Percentiles rank a stretch among this genome's conserved stretches.
Conservation (phyloP, 495 filamentous ascomycete genomes). For the Neurospora sp. region DNA sequence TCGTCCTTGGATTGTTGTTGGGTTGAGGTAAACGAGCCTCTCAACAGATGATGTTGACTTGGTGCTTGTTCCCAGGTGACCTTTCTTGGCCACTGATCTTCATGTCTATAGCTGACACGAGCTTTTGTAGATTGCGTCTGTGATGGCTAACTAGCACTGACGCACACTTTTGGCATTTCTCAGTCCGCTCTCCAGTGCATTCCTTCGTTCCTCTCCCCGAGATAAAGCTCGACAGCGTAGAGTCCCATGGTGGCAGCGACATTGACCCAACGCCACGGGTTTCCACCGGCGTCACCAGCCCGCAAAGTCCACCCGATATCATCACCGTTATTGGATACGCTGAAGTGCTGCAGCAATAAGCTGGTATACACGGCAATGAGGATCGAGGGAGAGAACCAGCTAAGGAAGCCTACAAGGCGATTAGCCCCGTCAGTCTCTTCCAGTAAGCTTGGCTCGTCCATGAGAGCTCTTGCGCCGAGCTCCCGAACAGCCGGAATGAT, state of each 20-base stretch:
- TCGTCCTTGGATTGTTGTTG: background rate
- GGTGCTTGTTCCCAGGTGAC: background rate
- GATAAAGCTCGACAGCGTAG: conserved; percentile 79
- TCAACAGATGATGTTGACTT: background rate
- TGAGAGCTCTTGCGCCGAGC: conserved; percentile 68
- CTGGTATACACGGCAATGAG: conserved; percentile 96
- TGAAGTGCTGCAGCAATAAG: conserved; percentile 89
- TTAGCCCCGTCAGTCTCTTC: conserved; percentile 79
- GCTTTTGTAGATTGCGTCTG: background rate
- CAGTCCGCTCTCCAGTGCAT: conserved; percentile 92
- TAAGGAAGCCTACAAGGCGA: conserved; percentile 67
- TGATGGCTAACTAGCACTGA: background rate
- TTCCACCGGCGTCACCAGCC: conserved; percentile 67
- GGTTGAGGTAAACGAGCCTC: background rate
- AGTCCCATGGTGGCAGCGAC: conserved; percentile 75
- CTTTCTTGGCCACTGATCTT: background rate
- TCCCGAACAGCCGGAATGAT: conserved; percentile 92
- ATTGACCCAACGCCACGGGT: conserved; percentile 90
- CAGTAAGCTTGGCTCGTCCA: conserved; percentile 62
- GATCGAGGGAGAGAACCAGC: conserved; percentile 87
- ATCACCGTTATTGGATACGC: conserved; percentile 50
- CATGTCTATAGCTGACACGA: background rate
- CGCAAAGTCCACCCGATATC: conserved; percentile 78
- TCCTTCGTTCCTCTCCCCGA: conserved; percentile 62
- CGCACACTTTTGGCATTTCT: conserved; percentile 11